Evolutionary conservation across 495 filamentous ascomycete species (phyloP).

Genomic region (Friedmanniomyces simplex): DNA sequence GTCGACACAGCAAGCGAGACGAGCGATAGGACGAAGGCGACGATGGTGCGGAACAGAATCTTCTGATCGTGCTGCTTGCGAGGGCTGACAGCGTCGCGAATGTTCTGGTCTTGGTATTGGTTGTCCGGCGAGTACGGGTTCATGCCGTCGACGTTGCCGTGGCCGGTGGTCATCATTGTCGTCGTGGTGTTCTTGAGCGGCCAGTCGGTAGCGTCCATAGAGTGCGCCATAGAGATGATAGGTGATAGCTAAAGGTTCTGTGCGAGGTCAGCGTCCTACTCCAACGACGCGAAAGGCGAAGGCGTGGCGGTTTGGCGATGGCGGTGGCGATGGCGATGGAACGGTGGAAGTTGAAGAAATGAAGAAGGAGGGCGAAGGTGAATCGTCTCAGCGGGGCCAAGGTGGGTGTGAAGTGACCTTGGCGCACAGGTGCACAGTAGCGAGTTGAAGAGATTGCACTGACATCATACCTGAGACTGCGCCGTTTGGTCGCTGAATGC

Average conservation of each 20-base stretch:
- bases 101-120: neutral
- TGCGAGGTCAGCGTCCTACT: neutral
- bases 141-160: neutral
- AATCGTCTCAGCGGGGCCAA: too few relatives aligned
- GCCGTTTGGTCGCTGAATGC: neutral
- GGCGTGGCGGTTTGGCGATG: too few relatives aligned
- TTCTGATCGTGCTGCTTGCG: neutral
- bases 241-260: neutral
- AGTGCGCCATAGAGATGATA: neutral
- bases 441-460: neutral
- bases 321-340: too few relatives aligned
- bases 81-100: too few relatives aligned
- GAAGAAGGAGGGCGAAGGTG: too few relatives aligned
- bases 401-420: neutral
- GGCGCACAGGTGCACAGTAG: neutral
- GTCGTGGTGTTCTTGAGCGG: neutral
- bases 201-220: neutral
- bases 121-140: neutral
- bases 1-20: neutral
- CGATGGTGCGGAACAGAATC: neutral
- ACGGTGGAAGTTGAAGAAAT: too few relatives aligned
- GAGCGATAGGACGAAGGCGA: neutral
- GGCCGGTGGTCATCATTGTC: neutral
- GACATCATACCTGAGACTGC: neutral
- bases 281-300: too few relatives aligned